phyloP scores from a whole-genome alignment of 2,329 filamentous ascomycete species.

The Blumeria hordei region DNA sequence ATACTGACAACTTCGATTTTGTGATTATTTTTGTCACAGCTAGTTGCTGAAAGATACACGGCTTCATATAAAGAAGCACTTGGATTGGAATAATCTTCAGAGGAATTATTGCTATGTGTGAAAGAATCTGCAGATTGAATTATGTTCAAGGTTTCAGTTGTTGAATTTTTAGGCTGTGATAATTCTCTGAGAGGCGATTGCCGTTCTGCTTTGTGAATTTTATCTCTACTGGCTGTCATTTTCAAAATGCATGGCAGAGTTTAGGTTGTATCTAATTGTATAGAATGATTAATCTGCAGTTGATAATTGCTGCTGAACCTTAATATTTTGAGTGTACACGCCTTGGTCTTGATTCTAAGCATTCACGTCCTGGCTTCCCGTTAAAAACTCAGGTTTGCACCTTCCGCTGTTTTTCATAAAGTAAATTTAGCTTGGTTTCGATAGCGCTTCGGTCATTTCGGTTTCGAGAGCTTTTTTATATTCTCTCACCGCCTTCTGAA shows the following conservation, averaged over 20 bases:
- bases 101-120: conserved; percentile 14
- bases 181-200: conserved; percentile 4
- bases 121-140: conserved; percentile 15
- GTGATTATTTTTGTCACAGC: conserved; percentile 11
- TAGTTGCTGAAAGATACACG: conserved; percentile 15
- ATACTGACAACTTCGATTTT: conserved; percentile 6
- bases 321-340: too few relatives aligned
- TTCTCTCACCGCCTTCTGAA: conserved; percentile 44
- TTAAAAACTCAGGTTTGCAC: background rate
- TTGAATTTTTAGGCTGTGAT: conserved; percentile 5
- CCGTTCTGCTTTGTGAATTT: background rate
- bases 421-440: background rate
- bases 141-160: conserved; percentile 5
- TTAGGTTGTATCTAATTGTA: too few relatives aligned
- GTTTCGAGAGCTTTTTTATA: conserved; percentile 50
- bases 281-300: too few relatives aligned
- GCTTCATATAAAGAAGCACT: conserved; percentile 18
- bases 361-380: too few relatives aligned
- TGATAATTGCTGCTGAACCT: too few relatives aligned
- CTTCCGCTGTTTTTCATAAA: background rate
- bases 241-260: background rate
- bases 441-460: conserved; percentile 17
- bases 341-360: too few relatives aligned
- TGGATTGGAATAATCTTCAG: conserved; percentile 16
- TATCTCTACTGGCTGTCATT: background rate